Conservation (phyloP, 805 yeast species). For the Yarrowia hollandica region DNA sequence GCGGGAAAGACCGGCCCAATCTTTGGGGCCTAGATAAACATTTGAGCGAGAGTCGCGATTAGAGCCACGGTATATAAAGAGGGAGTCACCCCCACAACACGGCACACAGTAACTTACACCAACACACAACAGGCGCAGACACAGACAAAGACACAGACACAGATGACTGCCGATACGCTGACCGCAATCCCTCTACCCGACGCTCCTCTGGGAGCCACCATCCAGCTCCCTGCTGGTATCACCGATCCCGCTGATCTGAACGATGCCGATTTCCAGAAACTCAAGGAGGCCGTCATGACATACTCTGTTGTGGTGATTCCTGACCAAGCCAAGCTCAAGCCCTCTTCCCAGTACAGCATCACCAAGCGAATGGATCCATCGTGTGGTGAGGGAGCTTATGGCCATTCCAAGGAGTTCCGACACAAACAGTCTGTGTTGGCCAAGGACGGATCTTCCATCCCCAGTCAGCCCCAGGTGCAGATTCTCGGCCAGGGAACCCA, state of each 20-base stretch:
- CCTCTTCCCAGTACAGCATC: slow-evolving; percentile 71
- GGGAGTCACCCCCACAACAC: background rate
- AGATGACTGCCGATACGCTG: slow-evolving; percentile 30
- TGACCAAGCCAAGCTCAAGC: slow-evolving; percentile 63
- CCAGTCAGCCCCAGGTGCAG: slow-evolving; percentile 85
- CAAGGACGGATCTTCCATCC: slow-evolving; percentile 79
- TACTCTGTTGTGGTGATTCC: slow-evolving; percentile 77
- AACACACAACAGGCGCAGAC: too few relatives aligned
- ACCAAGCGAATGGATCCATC: slow-evolving; percentile 81
- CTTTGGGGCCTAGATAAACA: background rate
- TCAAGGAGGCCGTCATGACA: slow-evolving; percentile 64
- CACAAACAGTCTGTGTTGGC: slow-evolving; percentile 66
- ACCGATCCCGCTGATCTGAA: slow-evolving; percentile 70
- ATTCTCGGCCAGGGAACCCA: slow-evolving; percentile 78
- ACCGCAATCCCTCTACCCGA: slow-evolving; percentile 49
- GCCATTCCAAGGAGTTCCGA: slow-evolving; percentile 79
- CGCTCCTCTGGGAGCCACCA: slow-evolving; percentile 67
- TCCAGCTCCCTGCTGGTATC: slow-evolving; percentile 64
- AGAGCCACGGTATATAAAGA: background rate
- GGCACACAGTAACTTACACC: too few relatives aligned
- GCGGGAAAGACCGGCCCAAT: slow-evolving; percentile 5
- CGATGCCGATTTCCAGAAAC: slow-evolving; percentile 61
- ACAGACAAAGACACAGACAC: too few relatives aligned
- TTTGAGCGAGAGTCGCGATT: too few relatives aligned
- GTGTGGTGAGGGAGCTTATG: slow-evolving; percentile 61